Percentiles rank a stretch among this genome's conserved stretches.
These are phyloP conservation scores for Hylodesmum podocarpum DNA, from an alignment of 306 rosid species.

Conservation along the genomic window DNA sequence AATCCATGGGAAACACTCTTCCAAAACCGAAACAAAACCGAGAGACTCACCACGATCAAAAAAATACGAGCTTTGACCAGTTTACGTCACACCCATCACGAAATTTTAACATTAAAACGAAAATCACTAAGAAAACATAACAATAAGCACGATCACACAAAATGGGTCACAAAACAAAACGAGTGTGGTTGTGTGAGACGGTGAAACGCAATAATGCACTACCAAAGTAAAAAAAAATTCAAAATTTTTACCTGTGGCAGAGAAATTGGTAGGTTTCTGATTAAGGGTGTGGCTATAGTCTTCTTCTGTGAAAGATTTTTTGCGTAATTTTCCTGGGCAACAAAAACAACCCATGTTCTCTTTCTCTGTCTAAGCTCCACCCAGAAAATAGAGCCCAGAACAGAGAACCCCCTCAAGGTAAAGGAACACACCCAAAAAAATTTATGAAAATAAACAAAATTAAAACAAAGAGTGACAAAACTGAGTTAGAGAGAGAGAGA, in stretches of 20 bases:
- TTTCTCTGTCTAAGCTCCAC: slow-evolving; percentile 29
- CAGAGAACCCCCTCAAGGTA: slow-evolving; percentile 27
- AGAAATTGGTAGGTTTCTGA: slow-evolving; percentile 43
- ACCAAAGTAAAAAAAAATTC: neutral
- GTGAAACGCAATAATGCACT: neutral
- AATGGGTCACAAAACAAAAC: neutral
- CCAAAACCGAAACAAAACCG: slow-evolving; percentile 2
- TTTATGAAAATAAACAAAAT: neutral
- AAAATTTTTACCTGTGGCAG: slow-evolving; percentile 37
- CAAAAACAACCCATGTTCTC: slow-evolving; percentile 67
- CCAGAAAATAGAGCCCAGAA: slow-evolving; percentile 6
- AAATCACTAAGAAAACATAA: neutral
- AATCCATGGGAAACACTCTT: neutral
- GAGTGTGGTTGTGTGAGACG: neutral
- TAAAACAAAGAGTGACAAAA: neutral
- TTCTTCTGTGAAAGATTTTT: slow-evolving; percentile 28
- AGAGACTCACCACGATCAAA: slow-evolving; percentile 12
- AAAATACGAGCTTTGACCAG: slow-evolving; percentile 18
- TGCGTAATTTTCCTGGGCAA: slow-evolving; percentile 44
- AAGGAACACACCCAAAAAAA: slow-evolving; percentile 2
- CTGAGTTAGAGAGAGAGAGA: neutral
- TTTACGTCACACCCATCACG: slow-evolving; percentile 19
- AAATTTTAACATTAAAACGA: neutral
- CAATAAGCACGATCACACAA: slow-evolving; percentile 17
- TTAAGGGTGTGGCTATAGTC: slow-evolving; percentile 26